Conservation (phyloP, 2,329 filamentous ascomycete genomes). For the Talaromyces rugulosus region DNA sequence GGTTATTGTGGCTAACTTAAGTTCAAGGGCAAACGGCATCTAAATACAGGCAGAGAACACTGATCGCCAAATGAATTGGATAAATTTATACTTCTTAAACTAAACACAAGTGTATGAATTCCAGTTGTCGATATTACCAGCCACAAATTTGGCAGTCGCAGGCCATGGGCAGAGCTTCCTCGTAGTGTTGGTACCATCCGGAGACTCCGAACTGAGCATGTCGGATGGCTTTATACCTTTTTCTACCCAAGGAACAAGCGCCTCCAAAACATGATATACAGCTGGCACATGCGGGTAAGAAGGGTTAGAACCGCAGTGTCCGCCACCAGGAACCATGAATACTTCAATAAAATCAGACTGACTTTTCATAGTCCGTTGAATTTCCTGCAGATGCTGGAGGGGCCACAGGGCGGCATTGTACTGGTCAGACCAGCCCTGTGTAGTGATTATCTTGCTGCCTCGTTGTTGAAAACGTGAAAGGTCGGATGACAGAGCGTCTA, state of each 20-base stretch:
- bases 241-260: slow-evolving; percentile 35
- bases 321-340: slow-evolving; percentile 38
- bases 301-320: slow-evolving; percentile 33
- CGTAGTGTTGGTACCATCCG: slow-evolving; percentile 26
- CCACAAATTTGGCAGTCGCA: slow-evolving; percentile 18
- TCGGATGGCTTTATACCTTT: slow-evolving; percentile 20
- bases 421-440: slow-evolving; percentile 38
- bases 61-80: background rate
- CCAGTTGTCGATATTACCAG: background rate
- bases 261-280: slow-evolving; percentile 30
- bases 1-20: no score
- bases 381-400: slow-evolving; percentile 28
- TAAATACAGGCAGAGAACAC: no score
- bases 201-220: slow-evolving; percentile 26
- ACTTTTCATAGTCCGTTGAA: slow-evolving; percentile 19
- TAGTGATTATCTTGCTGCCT: slow-evolving; percentile 35
- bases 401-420: slow-evolving; percentile 35
- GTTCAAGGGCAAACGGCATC: no score
- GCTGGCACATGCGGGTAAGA: slow-evolving; percentile 23
- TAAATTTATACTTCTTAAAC: background rate
- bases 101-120: background rate
- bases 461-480: slow-evolving; percentile 9
- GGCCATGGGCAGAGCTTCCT: slow-evolving; percentile 33
- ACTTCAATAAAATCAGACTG: slow-evolving; percentile 30
- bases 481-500: slow-evolving; percentile 35